Base-by-base conservation (phyloP, 2,329 filamentous ascomycete species). In the Rhynchosporium agropyri region DNA sequence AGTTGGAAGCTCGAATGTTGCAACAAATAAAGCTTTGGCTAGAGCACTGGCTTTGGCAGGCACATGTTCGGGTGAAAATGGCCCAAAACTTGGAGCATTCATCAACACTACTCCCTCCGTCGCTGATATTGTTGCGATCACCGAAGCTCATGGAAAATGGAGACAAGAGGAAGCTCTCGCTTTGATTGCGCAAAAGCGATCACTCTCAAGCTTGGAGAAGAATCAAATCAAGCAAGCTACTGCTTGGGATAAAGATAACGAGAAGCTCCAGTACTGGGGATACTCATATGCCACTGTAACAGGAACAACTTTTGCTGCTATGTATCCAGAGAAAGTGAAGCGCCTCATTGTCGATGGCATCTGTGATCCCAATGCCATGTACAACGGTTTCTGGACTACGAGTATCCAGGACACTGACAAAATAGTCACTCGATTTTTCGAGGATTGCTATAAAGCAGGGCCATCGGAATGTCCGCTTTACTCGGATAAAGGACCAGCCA, bases 261-360 rank as follows among this genome's bases (percentile, higher is more conserved):
- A 68, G 60, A 72, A 71, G 64, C 67, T 83, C 29, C 77, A 78
- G 65, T 83, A 81, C 67, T 77, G 79, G 73, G 80, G 81, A 0
- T 76, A 81, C 46, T 81, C 79, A 3, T 83, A 83, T 63, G 78
- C 78, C 4, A 79, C 76, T 1, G 66, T 77, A 7, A 70, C 79
- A 6, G 77, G 77, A 1, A 75, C 75, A 42, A 77, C 75, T 1
- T 79, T 80, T 59, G 77, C 77, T 20, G 76, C 76, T 2, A 74
- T 79, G 74, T 77, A 76, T 61, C 78, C 78, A 1, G 72, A 71
- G 4, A 69, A 73, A 26, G 70, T 81, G 7, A 76, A 75, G 0
- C 75, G 79, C 12, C 65, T 81, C 33, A 70, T 80, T 3, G 33
- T 66, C 15, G 68, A 70, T 50, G 68, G 67, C 6, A 33, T 6